Conservation (phyloP, 2,329 filamentous ascomycete species). For the Macrophomina phaseolina region DNA sequence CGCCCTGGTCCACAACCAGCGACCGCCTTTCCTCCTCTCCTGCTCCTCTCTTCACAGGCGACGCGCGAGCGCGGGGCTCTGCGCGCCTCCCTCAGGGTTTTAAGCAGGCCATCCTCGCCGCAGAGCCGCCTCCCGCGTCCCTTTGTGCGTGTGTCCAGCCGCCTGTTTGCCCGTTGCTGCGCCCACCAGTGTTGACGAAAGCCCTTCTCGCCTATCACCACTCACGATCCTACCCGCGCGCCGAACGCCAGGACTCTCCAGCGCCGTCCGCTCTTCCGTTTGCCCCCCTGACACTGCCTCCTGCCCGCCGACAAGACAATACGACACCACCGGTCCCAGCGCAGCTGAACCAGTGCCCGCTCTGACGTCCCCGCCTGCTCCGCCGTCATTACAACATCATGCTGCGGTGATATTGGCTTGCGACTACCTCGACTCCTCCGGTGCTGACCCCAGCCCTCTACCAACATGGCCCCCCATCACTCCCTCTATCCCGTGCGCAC, state of each 20-base stretch:
- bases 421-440: slow-evolving; percentile 16
- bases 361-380: slow-evolving; percentile 6
- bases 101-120: slow-evolving; percentile 9
- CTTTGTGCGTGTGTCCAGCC: background rate
- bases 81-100: background rate
- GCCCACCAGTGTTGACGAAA: slow-evolving; percentile 20
- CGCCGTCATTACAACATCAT: slow-evolving; percentile 25
- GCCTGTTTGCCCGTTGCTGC: slow-evolving; percentile 5
- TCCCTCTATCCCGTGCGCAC: slow-evolving; percentile 11
- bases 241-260: slow-evolving; percentile 10
- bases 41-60: slow-evolving; percentile 1
- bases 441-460: background rate
- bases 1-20: background rate
- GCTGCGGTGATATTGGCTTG: slow-evolving; percentile 25
- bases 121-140: background rate
- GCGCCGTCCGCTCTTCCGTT: slow-evolving; percentile 4
- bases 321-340: slow-evolving; percentile 10
- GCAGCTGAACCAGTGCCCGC: slow-evolving; percentile 10
- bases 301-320: background rate
- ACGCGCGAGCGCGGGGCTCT: slow-evolving; percentile 17
- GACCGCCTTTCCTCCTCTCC: slow-evolving; percentile 16
- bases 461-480: slow-evolving; percentile 1
- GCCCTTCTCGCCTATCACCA: slow-evolving; percentile 17
- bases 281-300: slow-evolving; percentile 21
- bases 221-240: slow-evolving; percentile 21